Conservation (phyloP, 2,329 filamentous ascomycete genomes). For the Aspergillus brunneoviolaceus region DNA sequence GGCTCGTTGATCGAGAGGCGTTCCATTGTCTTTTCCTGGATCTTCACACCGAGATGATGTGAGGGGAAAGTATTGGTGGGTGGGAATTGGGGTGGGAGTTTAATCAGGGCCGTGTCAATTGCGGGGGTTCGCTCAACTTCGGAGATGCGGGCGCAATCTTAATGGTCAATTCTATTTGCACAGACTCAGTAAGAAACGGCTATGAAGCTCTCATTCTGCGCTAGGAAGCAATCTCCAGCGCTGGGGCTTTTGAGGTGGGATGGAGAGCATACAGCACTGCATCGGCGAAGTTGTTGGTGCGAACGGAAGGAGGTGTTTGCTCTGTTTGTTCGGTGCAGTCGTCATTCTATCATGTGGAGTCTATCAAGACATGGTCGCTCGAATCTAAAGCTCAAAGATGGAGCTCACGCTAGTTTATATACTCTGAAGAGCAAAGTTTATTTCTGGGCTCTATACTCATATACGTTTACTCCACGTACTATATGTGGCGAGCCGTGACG, state of each 20-base stretch:
- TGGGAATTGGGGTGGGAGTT: slow-evolving; percentile 1
- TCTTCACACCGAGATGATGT: slow-evolving; percentile 13
- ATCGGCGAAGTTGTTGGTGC: slow-evolving; percentile 10
- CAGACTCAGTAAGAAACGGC: not conserved
- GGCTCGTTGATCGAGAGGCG: slow-evolving; percentile 37
- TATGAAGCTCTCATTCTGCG: slow-evolving; percentile 10
- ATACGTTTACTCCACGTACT: too few species aligned
- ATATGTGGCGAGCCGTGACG: too few species aligned
- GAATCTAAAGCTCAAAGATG: too few species aligned
- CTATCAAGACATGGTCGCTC: too few species aligned
- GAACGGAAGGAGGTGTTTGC: slow-evolving; percentile 15
- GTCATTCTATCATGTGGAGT: not conserved
- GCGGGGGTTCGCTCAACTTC: not conserved
- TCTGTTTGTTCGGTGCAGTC: slow-evolving; percentile 11
- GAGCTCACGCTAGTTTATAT: too few species aligned
- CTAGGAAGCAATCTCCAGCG: not conserved
- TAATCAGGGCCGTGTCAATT: not conserved
- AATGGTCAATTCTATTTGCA: not conserved
- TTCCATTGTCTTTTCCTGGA: slow-evolving; percentile 31
- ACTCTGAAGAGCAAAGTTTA: too few species aligned
- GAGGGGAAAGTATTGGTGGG: slow-evolving; percentile 12
- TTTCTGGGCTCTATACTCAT: too few species aligned
- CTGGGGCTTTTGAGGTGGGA: not conserved
- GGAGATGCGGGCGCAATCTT: not conserved
- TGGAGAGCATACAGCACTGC: slow-evolving; percentile 1